Evolutionary conservation across 495 filamentous ascomycete genomes (phyloP).

Genomic region (Penicillium nucicola): DNA sequence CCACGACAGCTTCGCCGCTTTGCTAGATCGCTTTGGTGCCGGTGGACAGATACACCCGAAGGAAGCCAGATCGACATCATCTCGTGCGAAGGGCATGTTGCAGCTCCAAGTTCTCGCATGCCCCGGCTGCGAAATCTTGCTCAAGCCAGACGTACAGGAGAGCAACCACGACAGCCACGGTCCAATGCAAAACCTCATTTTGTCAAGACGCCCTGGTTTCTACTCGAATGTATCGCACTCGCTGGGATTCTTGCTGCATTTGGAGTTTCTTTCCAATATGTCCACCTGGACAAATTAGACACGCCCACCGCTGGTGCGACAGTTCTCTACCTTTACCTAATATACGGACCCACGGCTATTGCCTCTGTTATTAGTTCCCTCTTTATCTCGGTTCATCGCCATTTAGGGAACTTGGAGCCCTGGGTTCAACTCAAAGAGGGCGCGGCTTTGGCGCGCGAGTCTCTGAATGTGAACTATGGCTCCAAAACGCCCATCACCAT

Average conservation of each 20-base stretch:
- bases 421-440: slow-evolving; percentile 20
- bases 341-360: slow-evolving; percentile 20
- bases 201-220: slow-evolving; percentile 18
- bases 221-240: slow-evolving; percentile 17
- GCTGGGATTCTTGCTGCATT: slow-evolving; percentile 8
- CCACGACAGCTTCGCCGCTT: slow-evolving; percentile 21
- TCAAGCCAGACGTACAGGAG: too few species aligned
- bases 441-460: not conserved
- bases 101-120: not conserved
- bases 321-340: slow-evolving; percentile 9
- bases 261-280: slow-evolving; percentile 7
- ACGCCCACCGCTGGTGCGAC: slow-evolving; percentile 1
- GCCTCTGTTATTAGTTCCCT: slow-evolving; percentile 22
- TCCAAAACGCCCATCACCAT: slow-evolving; percentile 10
- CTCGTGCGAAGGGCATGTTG: not conserved
- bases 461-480: slow-evolving; percentile 15
- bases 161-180: not conserved
- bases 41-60: slow-evolving; percentile 6
- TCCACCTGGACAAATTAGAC: slow-evolving; percentile 11
- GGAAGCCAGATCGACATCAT: slow-evolving; percentile 11
- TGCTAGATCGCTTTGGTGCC: slow-evolving; percentile 15
- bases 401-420: slow-evolving; percentile 19
- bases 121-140: too few species aligned
- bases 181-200: slow-evolving; percentile 24
- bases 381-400: slow-evolving; percentile 19